phyloP scores from a whole-genome alignment of 495 filamentous ascomycete species.

The Staphylotrichum longicolle region DNA sequence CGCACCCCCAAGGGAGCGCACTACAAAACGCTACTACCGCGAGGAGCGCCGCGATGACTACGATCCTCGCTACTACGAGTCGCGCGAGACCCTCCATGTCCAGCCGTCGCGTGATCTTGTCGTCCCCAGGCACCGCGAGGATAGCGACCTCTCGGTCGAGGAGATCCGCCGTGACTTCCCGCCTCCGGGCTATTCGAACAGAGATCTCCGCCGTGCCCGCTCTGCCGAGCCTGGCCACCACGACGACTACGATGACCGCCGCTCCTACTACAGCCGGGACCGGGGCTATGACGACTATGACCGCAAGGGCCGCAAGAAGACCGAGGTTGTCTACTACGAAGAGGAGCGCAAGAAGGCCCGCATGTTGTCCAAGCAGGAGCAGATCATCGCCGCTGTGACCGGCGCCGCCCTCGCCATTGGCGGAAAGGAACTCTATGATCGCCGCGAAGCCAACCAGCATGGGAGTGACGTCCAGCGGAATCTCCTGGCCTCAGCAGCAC shows the following conservation, averaged over 20 bases:
- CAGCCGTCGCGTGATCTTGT: slow-evolving; percentile 44
- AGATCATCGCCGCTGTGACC: slow-evolving; percentile 55
- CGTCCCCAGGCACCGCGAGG: slow-evolving; percentile 54
- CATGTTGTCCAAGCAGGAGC: slow-evolving; percentile 55
- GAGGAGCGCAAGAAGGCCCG: slow-evolving; percentile 48
- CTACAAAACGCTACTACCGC: slow-evolving; percentile 44
- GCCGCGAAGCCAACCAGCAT: slow-evolving; percentile 49
- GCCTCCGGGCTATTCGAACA: slow-evolving; percentile 52
- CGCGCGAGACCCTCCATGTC: slow-evolving; percentile 48
- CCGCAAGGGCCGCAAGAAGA: slow-evolving; percentile 38
- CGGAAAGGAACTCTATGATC: slow-evolving; percentile 57
- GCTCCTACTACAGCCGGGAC: slow-evolving; percentile 42
- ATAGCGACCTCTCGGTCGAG: slow-evolving; percentile 63
- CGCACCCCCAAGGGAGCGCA: slow-evolving; percentile 40
- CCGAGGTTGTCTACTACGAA: slow-evolving; percentile 36
- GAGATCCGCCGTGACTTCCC: slow-evolving; percentile 67
- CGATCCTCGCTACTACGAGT: slow-evolving; percentile 49
- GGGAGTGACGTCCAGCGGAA: slow-evolving; percentile 49
- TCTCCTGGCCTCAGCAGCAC: slow-evolving; percentile 49
- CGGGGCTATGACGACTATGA: slow-evolving; percentile 49
- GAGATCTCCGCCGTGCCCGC: slow-evolving; percentile 52
- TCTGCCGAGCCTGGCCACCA: slow-evolving; percentile 49
- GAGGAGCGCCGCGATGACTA: slow-evolving; percentile 47
- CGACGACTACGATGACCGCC: slow-evolving; percentile 45
- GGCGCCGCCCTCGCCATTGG: slow-evolving; percentile 53